Base-by-base conservation (phyloP, 768 basidiomycete genomes). In the Pilatotrama ljubarskyi region DNA sequence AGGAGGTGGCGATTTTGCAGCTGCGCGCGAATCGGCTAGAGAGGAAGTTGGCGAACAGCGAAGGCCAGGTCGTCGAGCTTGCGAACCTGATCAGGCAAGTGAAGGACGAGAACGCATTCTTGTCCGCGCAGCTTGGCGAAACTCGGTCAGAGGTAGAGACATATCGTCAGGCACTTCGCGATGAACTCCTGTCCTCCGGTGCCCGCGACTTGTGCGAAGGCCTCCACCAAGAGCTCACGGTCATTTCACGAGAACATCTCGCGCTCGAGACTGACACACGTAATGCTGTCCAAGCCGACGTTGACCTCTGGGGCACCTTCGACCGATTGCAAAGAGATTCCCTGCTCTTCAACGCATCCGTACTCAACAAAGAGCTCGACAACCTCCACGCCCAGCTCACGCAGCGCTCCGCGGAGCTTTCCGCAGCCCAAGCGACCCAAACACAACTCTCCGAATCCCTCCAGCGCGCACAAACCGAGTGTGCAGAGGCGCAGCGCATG, bases 11-110 rank as follows among this genome's bases (percentile, higher is more conserved):
- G 18, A 62, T 66, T 7, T 75, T 87, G 36, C 79, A 79, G 55
- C 63, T 82, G 10, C 79, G 76, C 8, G 72, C 75, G 24, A 70
- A 77, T 25, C 84, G 87, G 26, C 73, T 90, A 13, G 84, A 88
- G 64, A 83, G 89, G 59, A 89, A 86, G 70, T 75, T 90, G 14
- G 83, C 82, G 40, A 88, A 87, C 66, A 77, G 87, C 5, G 85
- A 90, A 55, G 83, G 74, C 17, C 88, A 91, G 68, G 85, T 88
- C 20, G 70, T 75, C 13, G 88, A 90, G 61, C 74, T 91, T 8
- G 83, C 84, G 1, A 74, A 82, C 59, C 79, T 91, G 41, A 76
- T 88, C 64, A 84, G 86, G 24, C 80, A 84, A 25, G 72, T 75
- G 25, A 80, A 80, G 46, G 82, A 85, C 14, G 77, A 84, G 51